phyloP scores from a whole-genome alignment of 768 basidiomycete species.

The Scleroderma bovista region DNA sequence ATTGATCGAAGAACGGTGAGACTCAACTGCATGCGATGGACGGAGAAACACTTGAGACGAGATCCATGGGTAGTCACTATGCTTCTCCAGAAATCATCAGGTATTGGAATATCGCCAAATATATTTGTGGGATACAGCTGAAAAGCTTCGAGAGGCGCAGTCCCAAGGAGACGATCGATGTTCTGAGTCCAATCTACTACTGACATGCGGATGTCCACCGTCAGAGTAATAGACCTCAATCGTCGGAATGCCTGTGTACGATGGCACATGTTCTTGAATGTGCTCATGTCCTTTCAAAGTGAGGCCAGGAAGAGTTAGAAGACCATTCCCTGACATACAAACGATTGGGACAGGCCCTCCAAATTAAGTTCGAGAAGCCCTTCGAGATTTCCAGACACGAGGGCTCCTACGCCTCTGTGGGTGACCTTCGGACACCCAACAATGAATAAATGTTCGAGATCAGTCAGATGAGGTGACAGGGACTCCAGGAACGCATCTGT shows the following conservation, averaged over 20 bases:
- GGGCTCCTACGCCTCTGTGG: slow-evolving; percentile 48
- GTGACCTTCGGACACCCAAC: slow-evolving; percentile 69
- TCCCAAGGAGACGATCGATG: slow-evolving; percentile 38
- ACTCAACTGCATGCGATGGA: slow-evolving; percentile 58
- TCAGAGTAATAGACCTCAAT: slow-evolving; percentile 55
- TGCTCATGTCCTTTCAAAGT: slow-evolving; percentile 44
- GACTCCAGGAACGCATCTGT: slow-evolving; percentile 50
- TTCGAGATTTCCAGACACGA: slow-evolving; percentile 39
- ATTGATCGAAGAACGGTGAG: slow-evolving; percentile 46
- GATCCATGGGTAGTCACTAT: slow-evolving; percentile 47
- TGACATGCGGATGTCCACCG: slow-evolving; percentile 35
- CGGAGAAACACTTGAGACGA: slow-evolving; percentile 51
- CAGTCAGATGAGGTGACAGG: slow-evolving; percentile 43
- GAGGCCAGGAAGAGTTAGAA: slow-evolving; percentile 1
- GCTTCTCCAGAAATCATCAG: slow-evolving; percentile 45
- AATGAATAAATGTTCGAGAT: slow-evolving; percentile 54
- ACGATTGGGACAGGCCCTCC: slow-evolving; percentile 55
- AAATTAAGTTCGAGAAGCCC: slow-evolving; percentile 54
- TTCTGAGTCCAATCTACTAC: slow-evolving; percentile 41
- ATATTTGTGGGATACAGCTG: slow-evolving; percentile 54
- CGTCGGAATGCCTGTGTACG: slow-evolving; percentile 32
- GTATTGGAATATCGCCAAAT: slow-evolving; percentile 34
- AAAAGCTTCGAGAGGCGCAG: slow-evolving; percentile 50
- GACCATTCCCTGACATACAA: slow-evolving; percentile 39
- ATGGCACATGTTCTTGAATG: slow-evolving; percentile 38